Evolutionary conservation across 148 eudicot species (phyloP).

Genomic region (Fallopia convolvulus): DNA sequence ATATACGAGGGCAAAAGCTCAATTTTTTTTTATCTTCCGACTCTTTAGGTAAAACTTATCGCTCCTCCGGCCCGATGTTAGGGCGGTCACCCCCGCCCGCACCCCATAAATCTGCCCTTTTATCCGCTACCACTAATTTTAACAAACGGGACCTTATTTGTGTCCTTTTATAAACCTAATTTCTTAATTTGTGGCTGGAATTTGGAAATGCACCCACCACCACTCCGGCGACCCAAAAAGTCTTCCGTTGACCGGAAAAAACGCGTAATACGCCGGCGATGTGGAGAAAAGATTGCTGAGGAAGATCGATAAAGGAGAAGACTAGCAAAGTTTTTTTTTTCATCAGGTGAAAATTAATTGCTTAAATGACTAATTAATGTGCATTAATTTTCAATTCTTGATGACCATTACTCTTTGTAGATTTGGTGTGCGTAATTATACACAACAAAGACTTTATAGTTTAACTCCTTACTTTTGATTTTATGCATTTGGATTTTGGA

Average conservation of each 20-base stretch:
- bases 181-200: background rate
- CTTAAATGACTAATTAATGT: background rate
- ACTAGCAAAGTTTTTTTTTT: background rate
- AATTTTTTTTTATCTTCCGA: no score
- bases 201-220: conserved; percentile 4
- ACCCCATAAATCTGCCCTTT: no score
- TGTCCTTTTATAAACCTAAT: background rate
- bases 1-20: no score
- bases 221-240: conserved; percentile 4
- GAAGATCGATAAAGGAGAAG: background rate
- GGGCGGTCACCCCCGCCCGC: no score
- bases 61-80: no score
- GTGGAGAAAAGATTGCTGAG: background rate
- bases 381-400: background rate
- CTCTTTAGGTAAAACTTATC: no score
- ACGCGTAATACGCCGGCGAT: background rate
- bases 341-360: background rate
- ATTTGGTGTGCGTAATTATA: background rate
- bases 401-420: background rate
- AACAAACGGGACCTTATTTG: no score
- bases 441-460: background rate
- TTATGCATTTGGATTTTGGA: background rate
- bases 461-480: no score
- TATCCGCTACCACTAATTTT: no score
- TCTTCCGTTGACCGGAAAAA: conserved; percentile 1